Conservation (phyloP, 805 yeast species). For the Candida vartiovaarae region DNA sequence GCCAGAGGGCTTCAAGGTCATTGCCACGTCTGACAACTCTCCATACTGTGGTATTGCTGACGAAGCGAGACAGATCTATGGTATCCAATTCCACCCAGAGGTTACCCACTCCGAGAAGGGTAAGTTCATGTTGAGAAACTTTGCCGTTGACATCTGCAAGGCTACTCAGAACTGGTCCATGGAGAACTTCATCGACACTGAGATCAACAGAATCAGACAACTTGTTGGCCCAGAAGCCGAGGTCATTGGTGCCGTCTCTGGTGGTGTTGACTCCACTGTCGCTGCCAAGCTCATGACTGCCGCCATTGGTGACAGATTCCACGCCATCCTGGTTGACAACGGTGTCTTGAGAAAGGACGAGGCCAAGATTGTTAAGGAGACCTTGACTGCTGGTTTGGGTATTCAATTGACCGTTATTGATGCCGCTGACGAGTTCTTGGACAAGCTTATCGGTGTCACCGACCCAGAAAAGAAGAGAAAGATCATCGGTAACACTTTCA, state of each 20-base stretch:
- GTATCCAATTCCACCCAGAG: conserved; percentile 99
- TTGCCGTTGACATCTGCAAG: conserved; percentile 85
- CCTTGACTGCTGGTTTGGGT: conserved; percentile 88
- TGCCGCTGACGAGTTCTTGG: conserved; percentile 85
- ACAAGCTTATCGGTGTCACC: conserved; percentile 83
- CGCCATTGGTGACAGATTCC: conserved; percentile 98
- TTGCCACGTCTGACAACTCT: conserved; percentile 90
- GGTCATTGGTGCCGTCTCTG: conserved; percentile 98
- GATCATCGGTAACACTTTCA: conserved; percentile 96
- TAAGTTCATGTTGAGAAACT: conserved; percentile 78
- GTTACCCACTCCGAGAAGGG: conserved; percentile 95
- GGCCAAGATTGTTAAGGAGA: conserved; percentile 81
- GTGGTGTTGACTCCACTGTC: conserved; percentile 99
- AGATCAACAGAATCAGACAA: conserved; percentile 83
- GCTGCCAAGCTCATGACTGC: conserved; percentile 97
- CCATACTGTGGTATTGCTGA: conserved; percentile 92
- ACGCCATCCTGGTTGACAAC: conserved; percentile 95
- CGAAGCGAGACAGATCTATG: conserved; percentile 67
- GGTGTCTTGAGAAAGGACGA: conserved; percentile 96
- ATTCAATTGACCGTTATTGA: conserved; percentile 92
- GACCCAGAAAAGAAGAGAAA: conserved; percentile 99
- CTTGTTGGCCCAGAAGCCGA: conserved; percentile 97
- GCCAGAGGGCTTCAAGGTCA: conserved; percentile 82
- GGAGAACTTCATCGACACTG: conserved; percentile 96
- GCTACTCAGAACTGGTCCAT: conserved; percentile 92